phyloP scores from a whole-genome alignment of 345 rosid genomes.

The Rhodamnia argentea region DNA sequence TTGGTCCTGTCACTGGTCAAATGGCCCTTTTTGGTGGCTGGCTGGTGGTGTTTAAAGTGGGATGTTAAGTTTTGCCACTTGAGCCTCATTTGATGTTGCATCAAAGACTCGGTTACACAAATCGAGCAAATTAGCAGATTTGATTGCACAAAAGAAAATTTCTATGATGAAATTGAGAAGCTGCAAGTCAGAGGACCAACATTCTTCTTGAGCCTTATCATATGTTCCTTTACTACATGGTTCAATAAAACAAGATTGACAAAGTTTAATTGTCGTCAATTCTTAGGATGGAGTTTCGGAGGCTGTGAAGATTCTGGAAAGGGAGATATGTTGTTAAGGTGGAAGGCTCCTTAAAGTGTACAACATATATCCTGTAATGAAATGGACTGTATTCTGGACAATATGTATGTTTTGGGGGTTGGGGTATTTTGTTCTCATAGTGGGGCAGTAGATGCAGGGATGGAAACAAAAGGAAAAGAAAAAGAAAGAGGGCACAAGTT shows the following conservation, averaged over 20 bases:
- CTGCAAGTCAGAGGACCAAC: not conserved
- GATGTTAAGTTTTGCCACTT: not conserved
- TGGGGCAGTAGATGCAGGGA: not conserved
- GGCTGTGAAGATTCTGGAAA: conserved; percentile 61
- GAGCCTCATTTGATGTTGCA: not conserved
- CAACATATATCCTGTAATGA: not conserved
- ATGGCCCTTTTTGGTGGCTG: not conserved
- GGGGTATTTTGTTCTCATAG: not conserved
- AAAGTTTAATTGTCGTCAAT: not conserved
- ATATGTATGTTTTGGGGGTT: not conserved
- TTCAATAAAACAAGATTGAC: not conserved
- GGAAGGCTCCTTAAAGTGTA: not conserved
- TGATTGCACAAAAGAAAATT: not conserved
- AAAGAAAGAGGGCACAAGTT: not conserved
- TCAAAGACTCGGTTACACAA: not conserved
- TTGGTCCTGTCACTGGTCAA: not conserved
- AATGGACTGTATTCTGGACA: not conserved
- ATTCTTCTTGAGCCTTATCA: not conserved
- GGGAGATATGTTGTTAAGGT: conserved; percentile 25
- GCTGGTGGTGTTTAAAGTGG: not conserved
- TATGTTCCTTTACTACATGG: not conserved
- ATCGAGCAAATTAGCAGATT: not conserved
- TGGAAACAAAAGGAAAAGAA: not conserved
- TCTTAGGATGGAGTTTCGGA: conserved; percentile 73
- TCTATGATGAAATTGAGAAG: not conserved